Evolutionary conservation across 2,329 filamentous ascomycete genomes (phyloP).

Genomic region (Gaeumannomyces tritici): DNA sequence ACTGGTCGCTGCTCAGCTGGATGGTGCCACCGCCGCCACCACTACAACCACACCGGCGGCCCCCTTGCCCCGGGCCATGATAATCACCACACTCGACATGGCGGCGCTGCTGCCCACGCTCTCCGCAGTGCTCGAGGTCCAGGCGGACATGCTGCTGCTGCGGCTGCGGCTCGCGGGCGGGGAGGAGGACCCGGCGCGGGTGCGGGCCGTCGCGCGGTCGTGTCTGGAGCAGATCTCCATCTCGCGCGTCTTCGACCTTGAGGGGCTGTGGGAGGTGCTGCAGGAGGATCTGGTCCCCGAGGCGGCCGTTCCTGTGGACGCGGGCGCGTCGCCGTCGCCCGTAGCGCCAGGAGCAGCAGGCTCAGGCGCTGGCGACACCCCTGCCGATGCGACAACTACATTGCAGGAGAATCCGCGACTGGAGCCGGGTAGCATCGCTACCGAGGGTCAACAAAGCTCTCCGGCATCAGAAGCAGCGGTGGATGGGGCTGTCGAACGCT

Average conservation of each 20-base stretch:
- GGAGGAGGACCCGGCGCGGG: slow-evolving; percentile 9
- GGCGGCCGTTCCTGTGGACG: not conserved
- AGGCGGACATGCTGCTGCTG: slow-evolving; percentile 16
- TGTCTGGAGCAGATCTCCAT: slow-evolving; percentile 41
- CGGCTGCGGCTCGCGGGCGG: slow-evolving; percentile 8
- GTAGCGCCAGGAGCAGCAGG: not conserved
- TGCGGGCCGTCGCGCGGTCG: slow-evolving; percentile 17
- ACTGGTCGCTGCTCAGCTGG: slow-evolving; percentile 18
- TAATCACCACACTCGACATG: slow-evolving; percentile 39
- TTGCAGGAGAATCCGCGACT: too few relatives aligned
- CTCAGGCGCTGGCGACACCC: not conserved
- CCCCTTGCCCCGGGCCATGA: slow-evolving; percentile 19
- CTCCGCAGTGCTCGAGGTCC: slow-evolving; percentile 27
- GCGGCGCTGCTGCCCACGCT: slow-evolving; percentile 29
- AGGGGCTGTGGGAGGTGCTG: slow-evolving; percentile 48
- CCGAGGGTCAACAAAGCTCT: not conserved
- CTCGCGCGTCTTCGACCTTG: slow-evolving; percentile 47
- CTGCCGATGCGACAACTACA: too few relatives aligned
- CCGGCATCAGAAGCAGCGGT: not conserved
- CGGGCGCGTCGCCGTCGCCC: not conserved
- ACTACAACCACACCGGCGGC: slow-evolving; percentile 8
- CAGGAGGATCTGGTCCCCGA: slow-evolving; percentile 26
- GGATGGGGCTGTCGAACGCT: not conserved
- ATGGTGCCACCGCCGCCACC: not conserved
- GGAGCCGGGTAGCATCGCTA: not conserved